Percentiles rank a stretch among this genome's conserved stretches.
phyloP scores from a whole-genome alignment of 1,139 yeast species.

The Magnusiomyces fungicola region DNA sequence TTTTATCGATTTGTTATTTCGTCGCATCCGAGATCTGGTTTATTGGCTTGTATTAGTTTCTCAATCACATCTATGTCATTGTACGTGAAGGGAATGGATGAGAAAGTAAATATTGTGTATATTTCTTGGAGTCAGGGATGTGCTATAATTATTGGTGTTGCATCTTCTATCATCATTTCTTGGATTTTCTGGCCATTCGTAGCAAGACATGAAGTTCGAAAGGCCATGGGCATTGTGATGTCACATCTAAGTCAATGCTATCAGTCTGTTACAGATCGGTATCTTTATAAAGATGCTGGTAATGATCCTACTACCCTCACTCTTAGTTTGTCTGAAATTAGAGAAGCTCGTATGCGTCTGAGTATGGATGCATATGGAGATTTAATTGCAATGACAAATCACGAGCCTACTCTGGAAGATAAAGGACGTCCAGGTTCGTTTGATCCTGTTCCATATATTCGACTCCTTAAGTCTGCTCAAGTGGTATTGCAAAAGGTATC shows the following conservation, averaged over 20 bases:
- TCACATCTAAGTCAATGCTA: constrained; percentile 41
- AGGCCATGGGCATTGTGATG: constrained; percentile 36
- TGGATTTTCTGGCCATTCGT: constrained; percentile 47
- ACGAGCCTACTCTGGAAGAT: constrained; percentile 32
- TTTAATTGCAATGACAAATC: constrained; percentile 34
- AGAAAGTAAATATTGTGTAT: constrained; percentile 14
- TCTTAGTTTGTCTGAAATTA: constrained; percentile 38
- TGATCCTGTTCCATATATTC: constrained; percentile 23
- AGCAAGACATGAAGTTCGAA: constrained; percentile 39
- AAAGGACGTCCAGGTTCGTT: constrained; percentile 19
- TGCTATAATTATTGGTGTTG: constrained; percentile 36
- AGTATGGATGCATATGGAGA: constrained; percentile 35
- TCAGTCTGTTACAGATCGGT: constrained; percentile 42
- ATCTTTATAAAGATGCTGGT: constrained; percentile 40
- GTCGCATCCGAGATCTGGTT: constrained; percentile 37
- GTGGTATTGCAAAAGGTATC: constrained; percentile 37
- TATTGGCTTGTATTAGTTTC: constrained; percentile 37
- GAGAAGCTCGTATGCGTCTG: constrained; percentile 42
- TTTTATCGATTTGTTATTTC: constrained; percentile 32
- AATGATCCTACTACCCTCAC: constrained; percentile 42
- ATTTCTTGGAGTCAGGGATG: constrained; percentile 38
- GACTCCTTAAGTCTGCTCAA: constrained; percentile 36
- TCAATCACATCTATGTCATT: constrained; percentile 35
- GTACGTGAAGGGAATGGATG: constrained; percentile 15
- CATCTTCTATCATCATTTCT: constrained; percentile 35